phyloP scores from a whole-genome alignment of 306 rosid genomes.

The Cucumis cinereus region DNA sequence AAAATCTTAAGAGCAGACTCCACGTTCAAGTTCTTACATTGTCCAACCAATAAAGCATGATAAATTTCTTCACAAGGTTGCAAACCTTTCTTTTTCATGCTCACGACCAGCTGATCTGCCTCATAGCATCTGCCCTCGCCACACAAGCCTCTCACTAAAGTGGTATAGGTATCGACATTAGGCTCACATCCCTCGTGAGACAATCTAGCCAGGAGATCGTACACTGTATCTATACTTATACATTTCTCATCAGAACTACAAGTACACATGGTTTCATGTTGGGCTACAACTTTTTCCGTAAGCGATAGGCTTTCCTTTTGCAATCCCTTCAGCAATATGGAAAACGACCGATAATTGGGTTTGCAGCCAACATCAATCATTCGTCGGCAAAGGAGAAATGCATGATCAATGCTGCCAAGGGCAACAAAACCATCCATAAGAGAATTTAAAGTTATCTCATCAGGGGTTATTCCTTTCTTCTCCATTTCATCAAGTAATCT shows the following conservation, averaged over 20 bases:
- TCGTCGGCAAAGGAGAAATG: constrained; percentile 21
- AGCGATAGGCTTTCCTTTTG: constrained; percentile 18
- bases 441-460: constrained; percentile 29
- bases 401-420: constrained; percentile 26
- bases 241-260: constrained; percentile 12
- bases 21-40: constrained; percentile 19
- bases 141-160: constrained; percentile 30
- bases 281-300: constrained; percentile 13
- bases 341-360: constrained; percentile 24
- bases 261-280: constrained; percentile 9
- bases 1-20: constrained; percentile 26
- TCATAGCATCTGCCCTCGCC: constrained; percentile 21
- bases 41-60: constrained; percentile 13
- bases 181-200: constrained; percentile 18
- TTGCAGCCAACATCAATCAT: constrained; percentile 25
- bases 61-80: constrained; percentile 20
- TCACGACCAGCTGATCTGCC: constrained; percentile 18
- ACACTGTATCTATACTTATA: neutral
- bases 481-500: constrained; percentile 25
- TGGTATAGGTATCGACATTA: constrained; percentile 20
- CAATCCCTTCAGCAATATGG: constrained; percentile 23
- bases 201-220: constrained; percentile 23
- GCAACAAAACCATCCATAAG: constrained; percentile 32
- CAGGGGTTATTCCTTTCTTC: constrained; percentile 26
- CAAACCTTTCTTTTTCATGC: constrained; percentile 25